Base-by-base conservation (phyloP, 129 eudicot species). In the Artemisia tridentata region DNA sequence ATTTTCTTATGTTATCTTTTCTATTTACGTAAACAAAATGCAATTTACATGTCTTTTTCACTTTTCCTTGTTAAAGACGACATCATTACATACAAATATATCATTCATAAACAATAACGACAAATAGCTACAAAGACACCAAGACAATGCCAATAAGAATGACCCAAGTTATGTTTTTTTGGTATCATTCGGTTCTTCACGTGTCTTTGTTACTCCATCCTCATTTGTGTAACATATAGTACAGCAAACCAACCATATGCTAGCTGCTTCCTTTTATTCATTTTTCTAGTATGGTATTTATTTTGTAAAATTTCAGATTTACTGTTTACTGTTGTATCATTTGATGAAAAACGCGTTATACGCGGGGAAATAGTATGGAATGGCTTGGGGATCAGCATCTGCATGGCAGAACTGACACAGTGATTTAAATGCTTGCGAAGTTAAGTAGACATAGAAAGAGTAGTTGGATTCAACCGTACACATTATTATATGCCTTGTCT, bases 401-500 rank as follows among this genome's bases (percentile, higher is more conserved):
- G 68, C 51, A 38, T 8, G 69, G 69, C 29, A 17, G 53, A 4
- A 64, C 17, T 64, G 29, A 63, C 16, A 9, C 15, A 58, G 9
- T 41, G 52, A 23, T 9, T 34, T 64, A 9, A 38, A 64, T 64
- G 69, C 51, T n/a, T 7, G 21, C 7, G n/a, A 63, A 34, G 50
- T 8, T 16, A 41, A 34, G 68, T 29, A 14, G 52, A 38, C 52
- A 31, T 63, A n/a, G 5, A 3, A 13, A 15, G 48, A 63, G 68
- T 63, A 63, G 68, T 63, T 63, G 68, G 25, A 38, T 17, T 38
- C 50, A 63, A 34, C 68, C 51, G 25, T 63, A 63, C 51, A 63
- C 68, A 63, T 63, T 63, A 34, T 16, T 63, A 34, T 16, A 60
- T 38, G 63, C 63, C n/a, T n/a, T n/a, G n/a, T n/a, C n/a, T n/a